Base-by-base conservation (phyloP, 2,329 filamentous ascomycete genomes). In the Fusarium chaquense region DNA sequence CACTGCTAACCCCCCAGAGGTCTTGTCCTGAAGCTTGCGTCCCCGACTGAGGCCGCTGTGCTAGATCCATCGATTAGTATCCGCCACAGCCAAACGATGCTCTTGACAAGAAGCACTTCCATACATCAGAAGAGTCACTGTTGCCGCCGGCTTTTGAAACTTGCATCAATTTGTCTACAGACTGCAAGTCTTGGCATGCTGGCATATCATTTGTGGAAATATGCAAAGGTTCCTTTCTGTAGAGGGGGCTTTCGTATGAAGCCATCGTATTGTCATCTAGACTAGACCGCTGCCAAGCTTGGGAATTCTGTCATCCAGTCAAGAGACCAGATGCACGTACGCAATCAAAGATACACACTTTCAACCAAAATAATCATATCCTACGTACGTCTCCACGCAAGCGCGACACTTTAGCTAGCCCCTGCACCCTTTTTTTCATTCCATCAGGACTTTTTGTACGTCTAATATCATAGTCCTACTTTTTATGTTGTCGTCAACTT, bases 331-430 rank as follows among this genome's bases (percentile, higher is more conserved):
- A 44, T 36, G 33, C 36, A 47, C 43, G 36, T 71, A 68, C 52
- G 65, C 57, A 62, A 47, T 43, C 58, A 53, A 16, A 56, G 28
- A 49, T 56, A 54, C 58, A 43, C 33, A 53, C 60, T 64, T 71
- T 61, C 35, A 32, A 58, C 38, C 36, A 44, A 50, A 53, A 28
- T 44, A 57, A 49, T 45, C 49, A 67, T 41, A 15, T 26, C 20
- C 60, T 53, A 57, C 51, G 59, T 63, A 73, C 55, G 58, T 70
- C 68, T 70, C 69, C 70, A 69, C 72, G 71, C 69, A 74, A 73
- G 54, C 68, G 59, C 26, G 36, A 45, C 51, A 55, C 57, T 66
- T 70, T 70, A 58, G 44, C 64, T 65, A 70, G 55, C 73, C 67
- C 61, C 72, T 67, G 53, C 51, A 40, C 53, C 53, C 49, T 35